Percentiles rank a stretch among this genome's conserved stretches.
phyloP scores from a whole-genome alignment of 345 rosid genomes.

The Arabidopsis thaliana region DNA sequence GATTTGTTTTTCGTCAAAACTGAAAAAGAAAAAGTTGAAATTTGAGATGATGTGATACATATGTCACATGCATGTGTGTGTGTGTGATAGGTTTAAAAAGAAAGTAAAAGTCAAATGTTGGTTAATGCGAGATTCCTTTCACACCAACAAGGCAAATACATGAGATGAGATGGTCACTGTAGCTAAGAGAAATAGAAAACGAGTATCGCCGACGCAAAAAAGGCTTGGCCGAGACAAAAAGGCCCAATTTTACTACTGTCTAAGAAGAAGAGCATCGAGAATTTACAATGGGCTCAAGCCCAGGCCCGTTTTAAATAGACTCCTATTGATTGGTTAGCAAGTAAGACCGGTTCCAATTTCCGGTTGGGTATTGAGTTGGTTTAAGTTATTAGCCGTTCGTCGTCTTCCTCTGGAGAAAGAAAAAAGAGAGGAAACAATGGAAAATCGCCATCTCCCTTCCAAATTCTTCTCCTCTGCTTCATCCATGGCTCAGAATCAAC shows the following conservation, averaged over 20 bases:
- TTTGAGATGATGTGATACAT: no score
- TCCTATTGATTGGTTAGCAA: no score
- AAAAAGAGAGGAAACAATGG: background rate
- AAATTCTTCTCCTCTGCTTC: constrained; percentile 36
- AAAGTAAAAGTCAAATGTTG: no score
- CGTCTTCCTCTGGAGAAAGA: background rate
- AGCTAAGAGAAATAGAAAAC: no score
- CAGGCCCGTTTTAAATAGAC: background rate
- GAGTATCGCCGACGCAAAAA: background rate
- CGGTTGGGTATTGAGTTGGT: constrained; percentile 13
- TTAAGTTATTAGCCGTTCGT: constrained; percentile 3
- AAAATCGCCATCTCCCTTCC: constrained; percentile 11
- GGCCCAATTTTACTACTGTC: background rate
- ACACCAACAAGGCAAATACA: no score
- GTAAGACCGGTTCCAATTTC: background rate
- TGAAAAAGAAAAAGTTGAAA: no score
- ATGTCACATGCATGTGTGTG: no score
- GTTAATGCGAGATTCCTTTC: no score
- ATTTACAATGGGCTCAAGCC: constrained; percentile 3
- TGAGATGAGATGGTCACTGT: no score
- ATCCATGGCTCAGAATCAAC: constrained; percentile 59
- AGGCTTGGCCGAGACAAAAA: background rate
- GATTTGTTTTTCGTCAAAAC: no score
- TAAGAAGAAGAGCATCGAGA: background rate
- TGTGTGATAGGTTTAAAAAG: no score